A percentile compares a stretch with the other conserved stretches of the same genome.
Conservation (phyloP, 148 eudicot species). For the Selenicereus undatus region DNA sequence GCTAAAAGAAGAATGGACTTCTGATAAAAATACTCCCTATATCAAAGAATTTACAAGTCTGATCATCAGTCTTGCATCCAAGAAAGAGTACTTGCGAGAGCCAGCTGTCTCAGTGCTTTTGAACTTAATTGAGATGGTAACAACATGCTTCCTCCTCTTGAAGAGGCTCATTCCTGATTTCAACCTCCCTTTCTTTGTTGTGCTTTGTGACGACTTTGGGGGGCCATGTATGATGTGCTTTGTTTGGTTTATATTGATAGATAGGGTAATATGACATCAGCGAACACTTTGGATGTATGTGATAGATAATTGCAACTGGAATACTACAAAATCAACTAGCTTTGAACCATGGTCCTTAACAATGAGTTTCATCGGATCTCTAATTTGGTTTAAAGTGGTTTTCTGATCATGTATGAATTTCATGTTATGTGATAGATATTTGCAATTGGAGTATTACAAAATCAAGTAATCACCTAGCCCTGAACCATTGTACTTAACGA, state of each 20-base stretch:
- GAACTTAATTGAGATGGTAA: constrained; percentile 75
- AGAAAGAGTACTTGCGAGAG: constrained; percentile 85
- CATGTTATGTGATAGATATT: background rate
- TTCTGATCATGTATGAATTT: too few relatives aligned
- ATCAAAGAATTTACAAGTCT: constrained; percentile 59
- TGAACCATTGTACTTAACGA: background rate
- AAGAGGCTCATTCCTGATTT: background rate
- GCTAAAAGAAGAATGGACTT: constrained; percentile 54
- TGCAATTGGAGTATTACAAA: background rate
- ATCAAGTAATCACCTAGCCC: background rate
- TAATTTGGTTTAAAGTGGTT: background rate
- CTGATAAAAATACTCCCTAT: constrained; percentile 40
- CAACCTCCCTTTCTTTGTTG: background rate
- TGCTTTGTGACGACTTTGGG: background rate
- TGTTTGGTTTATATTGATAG: background rate
- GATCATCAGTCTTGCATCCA: constrained; percentile 62
- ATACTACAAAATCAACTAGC: background rate
- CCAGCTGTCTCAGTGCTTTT: constrained; percentile 64
- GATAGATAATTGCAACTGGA: background rate
- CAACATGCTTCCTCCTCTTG: background rate
- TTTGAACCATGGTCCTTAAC: background rate
- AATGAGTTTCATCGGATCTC: background rate
- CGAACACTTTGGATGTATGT: background rate
- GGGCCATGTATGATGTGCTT: background rate
- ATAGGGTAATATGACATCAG: background rate